These are phyloP conservation scores for Rhizophagus sp. DNA, from an alignment of 192 early-diverging fungal genomes.

Conservation along the genomic window DNA sequence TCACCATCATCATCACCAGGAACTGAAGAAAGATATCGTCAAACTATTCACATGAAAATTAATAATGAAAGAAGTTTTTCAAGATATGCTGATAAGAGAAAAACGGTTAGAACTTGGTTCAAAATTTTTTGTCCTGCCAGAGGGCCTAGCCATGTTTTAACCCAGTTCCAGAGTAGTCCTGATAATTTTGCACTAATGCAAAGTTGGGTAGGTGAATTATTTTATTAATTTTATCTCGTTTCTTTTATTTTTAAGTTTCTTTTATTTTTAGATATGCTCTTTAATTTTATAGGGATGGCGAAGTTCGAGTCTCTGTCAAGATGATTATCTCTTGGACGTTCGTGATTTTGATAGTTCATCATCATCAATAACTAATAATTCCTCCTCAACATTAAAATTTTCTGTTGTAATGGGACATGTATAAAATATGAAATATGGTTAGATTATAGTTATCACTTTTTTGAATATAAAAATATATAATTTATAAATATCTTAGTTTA, in stretches of 20 bases:
- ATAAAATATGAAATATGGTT: background rate
- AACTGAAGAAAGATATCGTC: conserved; percentile 16
- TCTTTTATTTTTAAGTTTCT: background rate
- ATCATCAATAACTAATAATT: background rate
- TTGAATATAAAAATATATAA: too few relatives aligned
- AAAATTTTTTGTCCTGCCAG: conserved; percentile 51
- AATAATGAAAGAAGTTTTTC: conserved; percentile 40
- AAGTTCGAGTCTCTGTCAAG: conserved; percentile 31
- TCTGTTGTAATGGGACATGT: conserved; percentile 34
- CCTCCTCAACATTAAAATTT: conserved; percentile 30
- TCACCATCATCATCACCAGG: background rate
- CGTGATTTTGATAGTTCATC: conserved; percentile 19
- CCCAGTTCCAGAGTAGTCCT: conserved; percentile 56
- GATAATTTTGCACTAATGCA: conserved; percentile 55
- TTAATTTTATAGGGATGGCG: conserved; percentile 27
- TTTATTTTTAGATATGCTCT: background rate
- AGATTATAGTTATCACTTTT: too few relatives aligned
- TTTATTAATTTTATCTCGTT: background rate
- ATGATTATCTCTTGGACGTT: conserved; percentile 30
- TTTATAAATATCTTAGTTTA: too few relatives aligned
- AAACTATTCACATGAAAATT: background rate
- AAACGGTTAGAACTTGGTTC: conserved; percentile 55
- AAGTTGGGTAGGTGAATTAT: conserved; percentile 50
- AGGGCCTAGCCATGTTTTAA: conserved; percentile 50
- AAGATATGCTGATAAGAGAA: conserved; percentile 47